Evolutionary conservation across 257 asterid genomes (phyloP).

Genomic region (Capsicum baccatum): DNA sequence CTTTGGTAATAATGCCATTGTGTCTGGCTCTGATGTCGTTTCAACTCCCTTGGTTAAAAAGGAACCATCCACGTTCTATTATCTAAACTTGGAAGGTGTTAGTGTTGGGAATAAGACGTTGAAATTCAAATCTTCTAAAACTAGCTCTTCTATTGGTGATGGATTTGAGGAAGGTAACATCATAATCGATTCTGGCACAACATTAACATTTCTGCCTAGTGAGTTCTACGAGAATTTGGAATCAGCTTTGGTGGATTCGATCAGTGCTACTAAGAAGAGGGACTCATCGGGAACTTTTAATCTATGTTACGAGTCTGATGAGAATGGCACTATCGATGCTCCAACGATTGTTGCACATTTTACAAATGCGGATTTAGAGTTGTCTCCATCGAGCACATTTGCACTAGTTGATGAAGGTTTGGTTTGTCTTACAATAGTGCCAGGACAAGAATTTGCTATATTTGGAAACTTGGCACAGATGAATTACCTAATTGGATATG

Average conservation of each 20-base stretch:
- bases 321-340: not conserved
- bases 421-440: constrained; percentile 18
- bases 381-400: constrained; percentile 6
- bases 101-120: not conserved
- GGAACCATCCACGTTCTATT: constrained; percentile 16
- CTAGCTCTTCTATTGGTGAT: not conserved
- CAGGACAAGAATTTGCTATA: constrained; percentile 31
- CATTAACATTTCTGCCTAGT: not conserved
- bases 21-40: constrained; percentile 18
- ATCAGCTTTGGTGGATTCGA: not conserved
- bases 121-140: not conserved
- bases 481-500: constrained; percentile 56
- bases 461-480: constrained; percentile 56
- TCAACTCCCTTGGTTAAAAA: constrained; percentile 30
- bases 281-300: not conserved
- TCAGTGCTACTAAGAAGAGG: not conserved
- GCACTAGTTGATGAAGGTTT: not conserved
- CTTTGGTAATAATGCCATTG: constrained; percentile 33
- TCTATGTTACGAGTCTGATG: constrained; percentile 16
- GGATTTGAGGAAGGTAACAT: constrained; percentile 28
- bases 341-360: constrained; percentile 20
- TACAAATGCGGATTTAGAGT: constrained; percentile 30
- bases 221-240: not conserved
- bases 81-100: constrained; percentile 29
- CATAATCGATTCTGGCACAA: constrained; percentile 39